phyloP scores from a whole-genome alignment of 2,329 filamentous ascomycete species.

The Xylaria multiplex region DNA sequence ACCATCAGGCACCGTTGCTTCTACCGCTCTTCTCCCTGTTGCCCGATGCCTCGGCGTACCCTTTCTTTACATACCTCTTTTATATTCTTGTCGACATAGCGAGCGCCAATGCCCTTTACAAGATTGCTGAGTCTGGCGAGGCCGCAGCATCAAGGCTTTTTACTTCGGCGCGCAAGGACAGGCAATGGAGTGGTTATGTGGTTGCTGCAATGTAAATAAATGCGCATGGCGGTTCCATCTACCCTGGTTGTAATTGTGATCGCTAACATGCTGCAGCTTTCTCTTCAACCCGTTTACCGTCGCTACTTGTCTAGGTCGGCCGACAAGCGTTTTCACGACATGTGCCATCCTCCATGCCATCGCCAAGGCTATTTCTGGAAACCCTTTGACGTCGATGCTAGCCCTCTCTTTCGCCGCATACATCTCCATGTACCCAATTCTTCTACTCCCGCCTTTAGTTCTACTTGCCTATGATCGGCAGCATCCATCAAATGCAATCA shows the following conservation, averaged over 20 bases:
- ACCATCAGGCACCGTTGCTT: constrained; percentile 84
- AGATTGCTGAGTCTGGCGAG: constrained; percentile 84
- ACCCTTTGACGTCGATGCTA: constrained; percentile 79
- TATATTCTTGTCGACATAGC: constrained; percentile 85
- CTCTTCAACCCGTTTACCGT: constrained; percentile 96
- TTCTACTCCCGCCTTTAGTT: constrained; percentile 84
- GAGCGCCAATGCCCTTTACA: constrained; percentile 80
- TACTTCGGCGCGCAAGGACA: constrained; percentile 78
- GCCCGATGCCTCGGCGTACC: constrained; percentile 72
- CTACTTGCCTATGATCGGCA: constrained; percentile 81
- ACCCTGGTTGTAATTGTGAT: constrained; percentile 15
- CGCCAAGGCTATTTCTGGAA: constrained; percentile 79
- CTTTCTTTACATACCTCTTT: constrained; percentile 80
- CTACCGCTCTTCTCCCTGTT: constrained; percentile 91
- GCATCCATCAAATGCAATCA: constrained; percentile 47
- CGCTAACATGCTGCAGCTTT: constrained; percentile 64
- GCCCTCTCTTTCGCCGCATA: constrained; percentile 89
- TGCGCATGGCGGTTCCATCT: constrained; percentile 18
- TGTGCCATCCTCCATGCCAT: constrained; percentile 87
- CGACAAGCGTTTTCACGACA: constrained; percentile 88
- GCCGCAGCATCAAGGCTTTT: constrained; percentile 79
- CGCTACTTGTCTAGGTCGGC: constrained; percentile 87
- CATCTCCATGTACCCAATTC: constrained; percentile 88
- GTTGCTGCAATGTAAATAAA: constrained; percentile 81
- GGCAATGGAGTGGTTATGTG: constrained; percentile 77